phyloP scores from a whole-genome alignment of 768 basidiomycete species.

The Mycena belliarum region DNA sequence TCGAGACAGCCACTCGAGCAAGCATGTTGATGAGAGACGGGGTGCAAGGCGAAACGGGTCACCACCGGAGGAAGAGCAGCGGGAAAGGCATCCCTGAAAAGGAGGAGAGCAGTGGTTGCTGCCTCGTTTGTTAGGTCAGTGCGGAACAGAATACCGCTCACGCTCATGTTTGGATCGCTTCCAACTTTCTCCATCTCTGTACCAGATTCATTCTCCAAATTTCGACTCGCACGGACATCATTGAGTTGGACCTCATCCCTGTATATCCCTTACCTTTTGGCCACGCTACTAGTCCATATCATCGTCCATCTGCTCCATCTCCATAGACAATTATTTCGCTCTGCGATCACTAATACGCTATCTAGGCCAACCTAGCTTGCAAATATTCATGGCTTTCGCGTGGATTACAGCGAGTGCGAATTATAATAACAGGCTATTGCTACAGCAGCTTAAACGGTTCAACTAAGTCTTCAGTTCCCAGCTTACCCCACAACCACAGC shows the following conservation, averaged over 20 bases:
- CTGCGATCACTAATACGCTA: slow-evolving; percentile 11
- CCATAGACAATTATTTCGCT: slow-evolving; percentile 15
- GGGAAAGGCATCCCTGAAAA: slow-evolving; percentile 44
- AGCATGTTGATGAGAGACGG: slow-evolving; percentile 96
- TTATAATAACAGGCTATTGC: slow-evolving; percentile 1
- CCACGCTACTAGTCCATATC: slow-evolving; percentile 11
- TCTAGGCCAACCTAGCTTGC: not conserved
- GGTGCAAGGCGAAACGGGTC: slow-evolving; percentile 49
- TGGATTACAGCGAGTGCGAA: not conserved
- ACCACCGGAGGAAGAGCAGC: slow-evolving; percentile 58
- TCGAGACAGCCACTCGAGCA: slow-evolving; percentile 94
- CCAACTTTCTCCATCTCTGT: slow-evolving; percentile 4
- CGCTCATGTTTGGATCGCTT: slow-evolving; percentile 6
- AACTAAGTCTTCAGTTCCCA: slow-evolving; percentile 73
- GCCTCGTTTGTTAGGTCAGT: slow-evolving; percentile 60
- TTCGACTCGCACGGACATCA: slow-evolving; percentile 17
- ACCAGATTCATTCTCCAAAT: slow-evolving; percentile 9
- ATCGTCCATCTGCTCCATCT: slow-evolving; percentile 14
- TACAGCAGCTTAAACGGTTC: not conserved
- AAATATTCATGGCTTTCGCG: not conserved
- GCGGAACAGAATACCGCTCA: slow-evolving; percentile 6
- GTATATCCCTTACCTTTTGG: slow-evolving; percentile 1
- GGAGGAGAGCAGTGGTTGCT: slow-evolving; percentile 57
- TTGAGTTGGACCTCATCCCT: slow-evolving; percentile 10
- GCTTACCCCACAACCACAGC: slow-evolving; percentile 95